phyloP scores from a whole-genome alignment of 2,329 filamentous ascomycete species.

The Stachybotrys elegans region DNA sequence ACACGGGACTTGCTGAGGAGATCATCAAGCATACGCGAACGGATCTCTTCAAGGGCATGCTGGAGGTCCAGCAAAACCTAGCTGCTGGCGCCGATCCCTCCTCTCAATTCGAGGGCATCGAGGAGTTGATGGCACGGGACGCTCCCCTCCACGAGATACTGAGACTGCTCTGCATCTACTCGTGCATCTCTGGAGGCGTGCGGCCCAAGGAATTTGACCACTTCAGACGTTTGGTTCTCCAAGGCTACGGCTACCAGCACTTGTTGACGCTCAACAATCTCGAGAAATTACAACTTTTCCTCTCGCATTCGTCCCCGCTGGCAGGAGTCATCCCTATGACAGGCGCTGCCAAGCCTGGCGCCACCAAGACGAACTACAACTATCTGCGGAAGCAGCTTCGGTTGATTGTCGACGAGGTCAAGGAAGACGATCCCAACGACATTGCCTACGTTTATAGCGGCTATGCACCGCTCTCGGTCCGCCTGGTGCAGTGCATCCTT shows the following conservation, averaged over 20 bases:
- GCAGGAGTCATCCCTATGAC: constrained; percentile 77
- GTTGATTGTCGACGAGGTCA: constrained; percentile 92
- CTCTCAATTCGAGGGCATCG: constrained; percentile 83
- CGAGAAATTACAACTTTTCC: constrained; percentile 83
- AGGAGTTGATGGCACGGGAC: constrained; percentile 89
- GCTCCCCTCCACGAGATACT: constrained; percentile 77
- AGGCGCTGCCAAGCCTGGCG: constrained; percentile 47
- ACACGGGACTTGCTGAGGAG: constrained; percentile 88
- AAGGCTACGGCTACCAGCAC: constrained; percentile 94
- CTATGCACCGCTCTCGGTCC: constrained; percentile 87
- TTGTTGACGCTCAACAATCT: constrained; percentile 82
- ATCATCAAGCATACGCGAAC: constrained; percentile 90
- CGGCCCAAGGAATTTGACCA: constrained; percentile 83
- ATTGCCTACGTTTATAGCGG: constrained; percentile 98
- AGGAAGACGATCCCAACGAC: constrained; percentile 90
- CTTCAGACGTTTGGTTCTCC: constrained; percentile 81
- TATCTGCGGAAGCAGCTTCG: constrained; percentile 80
- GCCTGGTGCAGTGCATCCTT: constrained; percentile 85
- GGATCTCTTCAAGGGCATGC: constrained; percentile 78
- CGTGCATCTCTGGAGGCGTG: constrained; percentile 82
- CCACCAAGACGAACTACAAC: constrained; percentile 83
- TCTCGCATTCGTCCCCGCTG: constrained; percentile 70
- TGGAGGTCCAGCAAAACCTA: constrained; percentile 95
- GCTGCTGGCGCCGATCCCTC: constrained; percentile 85
- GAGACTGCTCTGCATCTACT: constrained; percentile 84